Percentiles rank a stretch among this genome's conserved stretches.
These are phyloP conservation scores for Galium porrigens DNA, from an alignment of 305 asterid species.

Conservation along the genomic window DNA sequence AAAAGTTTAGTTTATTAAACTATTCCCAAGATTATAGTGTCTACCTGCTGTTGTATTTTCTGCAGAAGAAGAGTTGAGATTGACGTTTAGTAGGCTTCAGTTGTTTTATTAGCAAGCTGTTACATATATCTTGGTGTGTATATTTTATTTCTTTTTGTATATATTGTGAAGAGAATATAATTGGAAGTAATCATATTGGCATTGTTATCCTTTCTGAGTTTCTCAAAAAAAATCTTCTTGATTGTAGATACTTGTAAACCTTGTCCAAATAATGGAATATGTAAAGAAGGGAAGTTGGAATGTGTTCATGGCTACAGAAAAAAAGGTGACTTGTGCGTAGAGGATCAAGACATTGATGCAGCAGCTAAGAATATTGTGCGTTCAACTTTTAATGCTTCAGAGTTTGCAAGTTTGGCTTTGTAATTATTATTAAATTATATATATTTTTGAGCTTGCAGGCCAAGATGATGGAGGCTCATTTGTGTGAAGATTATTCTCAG, in stretches of 20 bases:
- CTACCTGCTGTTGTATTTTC: background rate
- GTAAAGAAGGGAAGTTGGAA: conserved; percentile 55
- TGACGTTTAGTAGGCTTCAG: background rate
- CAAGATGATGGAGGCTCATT: conserved; percentile 40
- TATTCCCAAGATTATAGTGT: background rate
- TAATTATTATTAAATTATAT: conserved; percentile 18
- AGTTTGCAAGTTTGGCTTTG: background rate
- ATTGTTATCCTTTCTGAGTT: conserved; percentile 7
- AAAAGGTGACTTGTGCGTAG: conserved; percentile 51
- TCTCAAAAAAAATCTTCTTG: conserved; percentile 13
- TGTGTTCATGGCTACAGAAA: conserved; percentile 49
- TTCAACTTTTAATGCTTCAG: background rate
- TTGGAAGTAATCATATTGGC: conserved; percentile 1
- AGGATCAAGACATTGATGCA: conserved; percentile 49
- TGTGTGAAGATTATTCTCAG: conserved; percentile 56
- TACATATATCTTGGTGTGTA: no score
- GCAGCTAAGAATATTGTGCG: conserved; percentile 51
- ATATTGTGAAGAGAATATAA: background rate
- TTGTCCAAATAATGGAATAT: conserved; percentile 63
- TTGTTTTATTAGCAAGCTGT: background rate
- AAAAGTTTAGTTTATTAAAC: background rate
- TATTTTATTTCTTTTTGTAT: background rate
- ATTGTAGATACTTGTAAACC: conserved; percentile 59
- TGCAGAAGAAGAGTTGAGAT: background rate
- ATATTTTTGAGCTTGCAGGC: conserved; percentile 43